Base-by-base conservation (phyloP, 108 stramenopile genomes). In the Discostella pseudostelligera region DNA sequence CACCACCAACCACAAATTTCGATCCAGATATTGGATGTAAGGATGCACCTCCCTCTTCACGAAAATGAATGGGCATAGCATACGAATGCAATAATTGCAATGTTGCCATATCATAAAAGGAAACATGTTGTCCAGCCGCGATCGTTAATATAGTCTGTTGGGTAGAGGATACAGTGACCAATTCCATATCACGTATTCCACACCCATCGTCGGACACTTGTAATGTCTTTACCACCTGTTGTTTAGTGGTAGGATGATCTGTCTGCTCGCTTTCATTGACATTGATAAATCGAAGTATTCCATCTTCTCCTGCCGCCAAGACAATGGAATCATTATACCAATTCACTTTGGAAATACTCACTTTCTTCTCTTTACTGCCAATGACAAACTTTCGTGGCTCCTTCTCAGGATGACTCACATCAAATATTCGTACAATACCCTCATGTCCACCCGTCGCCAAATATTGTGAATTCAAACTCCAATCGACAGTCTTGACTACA, bases 361-460 rank as follows among this genome's bases (percentile, higher is more conserved):
- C 76, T 21, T 80, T 79, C 22, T 54, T 32, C 32, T 32, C 32
- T 5, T 46, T 55, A 69, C 59, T 59, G 65, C 73, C 22, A 62
- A 44, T 13, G 47, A 65, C 77, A 56, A 80, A 61, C 62, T 67
- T 65, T 25, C 69, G 0, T 4, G 78, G 74, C 11, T 69, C 45
- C 20, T 65, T 56, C 49, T 65, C 32, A 0, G 65, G 70, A 19
- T 67, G 8, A 35, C 55, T 57, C 14, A 96, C 62, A 64, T 94
- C 86, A 69, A 78, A 99, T 19, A 99, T 64, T 36, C 96, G 86
- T 26, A 97, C 60, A 26, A 87, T 55, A 13, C 95, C 97, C 56
- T 98, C 97, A 66, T 98, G 88, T 50, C 99, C 97, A 5, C 94
- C 98, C 11, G 96, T 96, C 13, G 93, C 97, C 55, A 98, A 70